These are phyloP conservation scores for Paspalum vaginatum DNA, from an alignment of 176 grass and related monocot genomes.

Conservation along the genomic window DNA sequence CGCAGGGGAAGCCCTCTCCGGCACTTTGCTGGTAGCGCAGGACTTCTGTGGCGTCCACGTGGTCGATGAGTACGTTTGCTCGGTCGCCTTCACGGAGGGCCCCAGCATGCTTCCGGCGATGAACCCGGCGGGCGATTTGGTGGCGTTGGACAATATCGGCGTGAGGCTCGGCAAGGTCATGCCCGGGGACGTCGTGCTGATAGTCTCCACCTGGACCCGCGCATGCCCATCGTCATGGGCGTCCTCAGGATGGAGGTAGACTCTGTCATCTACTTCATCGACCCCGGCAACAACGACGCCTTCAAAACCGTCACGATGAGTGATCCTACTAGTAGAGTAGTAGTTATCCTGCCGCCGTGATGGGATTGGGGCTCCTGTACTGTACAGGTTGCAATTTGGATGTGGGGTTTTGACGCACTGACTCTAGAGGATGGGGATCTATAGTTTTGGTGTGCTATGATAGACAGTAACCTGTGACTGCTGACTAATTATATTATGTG, in stretches of 20 bases:
- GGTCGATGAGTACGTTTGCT: slow-evolving; percentile 40
- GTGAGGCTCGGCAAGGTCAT: slow-evolving; percentile 34
- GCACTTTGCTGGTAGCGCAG: slow-evolving; percentile 33
- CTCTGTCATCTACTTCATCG: slow-evolving; percentile 60
- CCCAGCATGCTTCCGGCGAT: slow-evolving; percentile 86
- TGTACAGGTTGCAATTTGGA: background rate
- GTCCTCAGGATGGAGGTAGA: slow-evolving; percentile 66
- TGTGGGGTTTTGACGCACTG: background rate
- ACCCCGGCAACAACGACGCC: slow-evolving; percentile 48
- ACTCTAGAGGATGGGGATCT: background rate
- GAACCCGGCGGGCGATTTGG: slow-evolving; percentile 74
- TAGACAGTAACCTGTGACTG: background rate
- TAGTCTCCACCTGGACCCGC: slow-evolving; percentile 77
- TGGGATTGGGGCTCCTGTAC: slow-evolving; percentile 9
- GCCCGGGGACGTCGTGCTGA: slow-evolving; percentile 65
- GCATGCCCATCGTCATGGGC: slow-evolving; percentile 63
- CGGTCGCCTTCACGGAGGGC: slow-evolving; percentile 42
- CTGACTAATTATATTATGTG: background rate
- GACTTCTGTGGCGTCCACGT: slow-evolving; percentile 58
- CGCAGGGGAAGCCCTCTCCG: slow-evolving; percentile 12
- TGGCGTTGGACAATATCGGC: slow-evolving; percentile 61
- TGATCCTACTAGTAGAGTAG: background rate
- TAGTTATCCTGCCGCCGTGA: background rate
- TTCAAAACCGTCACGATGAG: slow-evolving; percentile 69
- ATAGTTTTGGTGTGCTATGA: too few relatives aligned